These are phyloP conservation scores for Betula pendula DNA, from an alignment of 306 rosid species.

Conservation along the genomic window DNA sequence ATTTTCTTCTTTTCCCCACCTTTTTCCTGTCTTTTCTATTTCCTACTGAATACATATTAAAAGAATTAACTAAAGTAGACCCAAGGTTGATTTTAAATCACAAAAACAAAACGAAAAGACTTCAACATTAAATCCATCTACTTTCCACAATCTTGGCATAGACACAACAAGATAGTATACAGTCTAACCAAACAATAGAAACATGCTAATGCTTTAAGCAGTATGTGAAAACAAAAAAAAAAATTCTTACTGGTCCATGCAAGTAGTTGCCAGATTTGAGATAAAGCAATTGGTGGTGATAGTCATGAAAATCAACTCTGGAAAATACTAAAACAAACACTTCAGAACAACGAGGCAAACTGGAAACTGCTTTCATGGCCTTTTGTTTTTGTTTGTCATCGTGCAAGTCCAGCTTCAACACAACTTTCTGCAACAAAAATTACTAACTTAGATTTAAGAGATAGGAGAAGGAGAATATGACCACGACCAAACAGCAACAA, in stretches of 20 bases:
- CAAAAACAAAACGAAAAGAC: neutral
- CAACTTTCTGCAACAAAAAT: too few relatives aligned
- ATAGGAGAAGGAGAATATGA: too few relatives aligned
- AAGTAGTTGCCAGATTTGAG: constrained; percentile 98
- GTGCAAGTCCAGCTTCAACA: too few relatives aligned
- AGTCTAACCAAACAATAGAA: constrained; percentile 5
- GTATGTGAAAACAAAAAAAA: constrained; percentile 13
- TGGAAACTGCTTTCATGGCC: too few relatives aligned
- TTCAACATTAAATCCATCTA: neutral
- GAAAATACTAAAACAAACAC: constrained; percentile 17
- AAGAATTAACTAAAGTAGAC: neutral
- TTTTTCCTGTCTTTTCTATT: neutral
- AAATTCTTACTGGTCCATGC: constrained; percentile 73
- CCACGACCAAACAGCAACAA: too few relatives aligned
- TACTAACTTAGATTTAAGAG: too few relatives aligned
- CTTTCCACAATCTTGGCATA: neutral
- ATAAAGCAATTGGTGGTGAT: constrained; percentile 88
- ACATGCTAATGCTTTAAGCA: constrained; percentile 18
- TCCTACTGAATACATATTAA: neutral
- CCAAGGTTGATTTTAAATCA: neutral
- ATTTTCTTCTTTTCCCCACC: neutral
- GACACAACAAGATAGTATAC: neutral
- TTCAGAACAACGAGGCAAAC: too few relatives aligned
- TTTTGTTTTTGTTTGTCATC: too few relatives aligned
- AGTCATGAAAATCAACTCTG: constrained; percentile 97